These are phyloP conservation scores for Pyrus bretschneideri DNA, from an alignment of 306 rosid species.

Conservation along the genomic window DNA sequence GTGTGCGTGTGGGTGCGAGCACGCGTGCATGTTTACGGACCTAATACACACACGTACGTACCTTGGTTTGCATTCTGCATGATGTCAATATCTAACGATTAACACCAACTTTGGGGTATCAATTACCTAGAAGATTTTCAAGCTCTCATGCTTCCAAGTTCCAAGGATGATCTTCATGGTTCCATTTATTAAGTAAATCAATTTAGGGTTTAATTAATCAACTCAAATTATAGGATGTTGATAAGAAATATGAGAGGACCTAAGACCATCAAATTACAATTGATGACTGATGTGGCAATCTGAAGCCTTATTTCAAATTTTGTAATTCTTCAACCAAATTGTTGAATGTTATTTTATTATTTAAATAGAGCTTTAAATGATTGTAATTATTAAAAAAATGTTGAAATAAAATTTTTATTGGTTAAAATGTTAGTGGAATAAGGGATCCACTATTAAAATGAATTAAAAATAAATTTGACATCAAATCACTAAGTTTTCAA, in stretches of 20 bases:
- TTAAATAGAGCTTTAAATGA: too few relatives aligned
- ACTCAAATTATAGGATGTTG: background rate
- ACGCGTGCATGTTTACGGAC: slow-evolving; percentile 19
- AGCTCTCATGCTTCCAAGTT: background rate
- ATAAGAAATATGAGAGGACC: background rate
- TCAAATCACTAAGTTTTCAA: too few relatives aligned
- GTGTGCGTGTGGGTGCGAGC: slow-evolving; percentile 18
- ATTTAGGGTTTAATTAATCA: background rate
- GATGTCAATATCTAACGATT: background rate
- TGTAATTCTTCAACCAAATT: too few relatives aligned
- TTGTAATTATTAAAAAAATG: too few relatives aligned
- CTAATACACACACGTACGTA: background rate
- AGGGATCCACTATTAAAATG: too few relatives aligned
- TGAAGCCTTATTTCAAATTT: too few relatives aligned
- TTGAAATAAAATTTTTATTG: too few relatives aligned
- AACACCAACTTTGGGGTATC: background rate
- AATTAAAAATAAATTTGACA: too few relatives aligned
- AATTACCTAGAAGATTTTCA: background rate
- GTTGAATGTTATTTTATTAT: too few relatives aligned
- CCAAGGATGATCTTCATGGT: background rate
- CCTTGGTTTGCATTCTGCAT: background rate
- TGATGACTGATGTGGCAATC: too few relatives aligned
- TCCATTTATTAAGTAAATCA: background rate
- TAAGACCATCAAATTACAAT: too few relatives aligned
- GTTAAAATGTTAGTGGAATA: too few relatives aligned